Base-by-base conservation (phyloP, 2,329 filamentous ascomycete genomes). In the Arthroderma sp. region DNA sequence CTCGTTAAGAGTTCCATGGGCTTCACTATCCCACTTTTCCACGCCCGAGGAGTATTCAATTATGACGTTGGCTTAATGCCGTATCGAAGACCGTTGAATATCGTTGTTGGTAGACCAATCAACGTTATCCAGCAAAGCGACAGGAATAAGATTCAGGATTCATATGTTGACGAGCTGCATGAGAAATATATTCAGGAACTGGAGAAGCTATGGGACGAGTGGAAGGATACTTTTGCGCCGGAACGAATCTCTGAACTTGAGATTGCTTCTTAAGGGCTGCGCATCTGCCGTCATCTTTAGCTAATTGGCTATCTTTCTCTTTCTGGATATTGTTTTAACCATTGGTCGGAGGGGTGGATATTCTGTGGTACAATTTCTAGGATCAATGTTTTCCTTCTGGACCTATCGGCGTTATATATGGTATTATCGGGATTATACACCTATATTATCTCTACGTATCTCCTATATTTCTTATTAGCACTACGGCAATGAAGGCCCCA, bases 61-160 rank as follows among this genome's bases (percentile, higher is more conserved):
- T 97, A 98, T 68, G 93, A 98, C 70, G 88, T 96, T 13, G 93
- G 93, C 2, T 76, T 97, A 65, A 90, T 97, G 88, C 93, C 93
- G 0, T 97, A 96, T 70, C 83, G 93, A 11, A 79, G 85, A 54
- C 85, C 89, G 9, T 76, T 98, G 59, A 93, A 97, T 67, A 82
- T 96, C 52, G 91, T 98, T 11, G 87, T 95, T 13, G 91, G 91
- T 2, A 79, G 81, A 55, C 90, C 91, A 0, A 89, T 96, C 60
- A 76, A 78, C 61, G 85, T 95, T 4, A 74, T 80, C 54, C 78
- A 79, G 66, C 71, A 79, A 54, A 75, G 79, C 60, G 73, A 78
- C 19, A 66, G 69, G 37, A 74, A 80, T 35, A 81, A 83, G 60
- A 87, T 91, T 0, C 80, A 85, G 23, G 81, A 86, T 60, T 79